A percentile compares a stretch with the other conserved stretches of the same genome.
Conservation (phyloP, 352 stramenopile genomes). For the Globisporangium heterothallicum region DNA sequence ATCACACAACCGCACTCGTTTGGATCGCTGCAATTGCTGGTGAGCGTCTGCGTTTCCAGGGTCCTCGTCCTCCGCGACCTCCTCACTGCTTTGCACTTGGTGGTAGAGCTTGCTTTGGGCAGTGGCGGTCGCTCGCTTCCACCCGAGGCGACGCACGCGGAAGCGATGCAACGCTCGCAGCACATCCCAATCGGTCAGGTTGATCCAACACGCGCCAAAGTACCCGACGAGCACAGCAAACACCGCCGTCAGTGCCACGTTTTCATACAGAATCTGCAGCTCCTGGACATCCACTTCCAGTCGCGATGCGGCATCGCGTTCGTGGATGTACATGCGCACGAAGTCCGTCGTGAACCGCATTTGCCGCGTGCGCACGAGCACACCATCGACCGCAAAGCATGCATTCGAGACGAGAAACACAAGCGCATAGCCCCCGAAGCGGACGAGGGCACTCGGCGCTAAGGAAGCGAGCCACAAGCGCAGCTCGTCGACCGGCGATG, state of each 20-base stretch:
- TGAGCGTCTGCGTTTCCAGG: conserved; percentile 13
- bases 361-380: conserved; percentile 46
- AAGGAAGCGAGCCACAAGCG: background rate
- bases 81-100: conserved; percentile 5
- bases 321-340: conserved; percentile 38
- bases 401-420: conserved; percentile 27
- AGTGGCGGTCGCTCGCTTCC: too few species aligned
- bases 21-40: background rate
- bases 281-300: conserved; percentile 43
- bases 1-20: conserved; percentile 1
- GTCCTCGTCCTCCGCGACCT: conserved; percentile 8
- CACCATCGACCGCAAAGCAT: conserved; percentile 26
- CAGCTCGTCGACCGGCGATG: background rate
- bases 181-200: conserved; percentile 53
- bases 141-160: conserved; percentile 1
- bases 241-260: conserved; percentile 21
- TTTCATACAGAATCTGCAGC: conserved; percentile 32
- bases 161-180: conserved; percentile 22
- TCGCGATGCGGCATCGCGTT: conserved; percentile 27
- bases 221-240: conserved; percentile 32
- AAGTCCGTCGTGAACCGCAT: conserved; percentile 53
- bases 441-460: conserved; percentile 1
- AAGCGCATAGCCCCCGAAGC: conserved; percentile 26
- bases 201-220: conserved; percentile 38
- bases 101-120: conserved; percentile 9